phyloP scores from a whole-genome alignment of 345 rosid species.

The Lepidium didymum region DNA sequence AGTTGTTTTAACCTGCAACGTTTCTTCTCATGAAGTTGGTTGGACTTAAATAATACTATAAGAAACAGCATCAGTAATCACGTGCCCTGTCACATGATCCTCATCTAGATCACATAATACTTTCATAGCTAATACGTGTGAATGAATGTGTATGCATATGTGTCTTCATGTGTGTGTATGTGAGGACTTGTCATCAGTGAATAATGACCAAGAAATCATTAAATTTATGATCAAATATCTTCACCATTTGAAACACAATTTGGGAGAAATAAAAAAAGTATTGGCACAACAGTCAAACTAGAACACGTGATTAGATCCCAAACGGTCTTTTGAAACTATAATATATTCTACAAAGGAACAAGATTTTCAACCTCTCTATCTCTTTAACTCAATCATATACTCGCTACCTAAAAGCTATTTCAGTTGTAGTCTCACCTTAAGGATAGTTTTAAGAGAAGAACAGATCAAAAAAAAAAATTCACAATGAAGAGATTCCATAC shows the following conservation, averaged over 20 bases:
- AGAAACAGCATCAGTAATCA: conserved; percentile 22
- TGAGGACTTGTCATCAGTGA: conserved; percentile 8
- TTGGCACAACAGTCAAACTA: conserved; percentile 28
- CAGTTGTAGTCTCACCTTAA: neutral
- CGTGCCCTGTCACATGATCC: conserved; percentile 26
- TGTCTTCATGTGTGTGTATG: neutral
- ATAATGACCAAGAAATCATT: conserved; percentile 5
- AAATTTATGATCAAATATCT: neutral
- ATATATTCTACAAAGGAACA: conserved; percentile 20
- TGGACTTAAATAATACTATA: neutral
- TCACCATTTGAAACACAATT: conserved; percentile 9
- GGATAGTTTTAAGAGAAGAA: neutral
- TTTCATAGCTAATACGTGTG: conserved; percentile 8
- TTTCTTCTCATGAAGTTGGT: conserved; percentile 20
- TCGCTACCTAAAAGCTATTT: neutral
- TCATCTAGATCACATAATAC: neutral
- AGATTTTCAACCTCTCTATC: conserved; percentile 7
- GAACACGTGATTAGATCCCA: conserved; percentile 32
- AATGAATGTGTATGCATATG: neutral
- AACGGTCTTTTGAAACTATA: conserved; percentile 9
- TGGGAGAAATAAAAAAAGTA: neutral
- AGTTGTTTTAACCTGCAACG: conserved; percentile 21
- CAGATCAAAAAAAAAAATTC: conserved; percentile 15
- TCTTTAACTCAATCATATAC: neutral
- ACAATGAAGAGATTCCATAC: conserved; percentile 42